Percentiles rank a stretch among this genome's conserved stretches.
Evolutionary conservation across 371 early-diverging fungal species (phyloP).

Genomic region (Mortierella sp.): DNA sequence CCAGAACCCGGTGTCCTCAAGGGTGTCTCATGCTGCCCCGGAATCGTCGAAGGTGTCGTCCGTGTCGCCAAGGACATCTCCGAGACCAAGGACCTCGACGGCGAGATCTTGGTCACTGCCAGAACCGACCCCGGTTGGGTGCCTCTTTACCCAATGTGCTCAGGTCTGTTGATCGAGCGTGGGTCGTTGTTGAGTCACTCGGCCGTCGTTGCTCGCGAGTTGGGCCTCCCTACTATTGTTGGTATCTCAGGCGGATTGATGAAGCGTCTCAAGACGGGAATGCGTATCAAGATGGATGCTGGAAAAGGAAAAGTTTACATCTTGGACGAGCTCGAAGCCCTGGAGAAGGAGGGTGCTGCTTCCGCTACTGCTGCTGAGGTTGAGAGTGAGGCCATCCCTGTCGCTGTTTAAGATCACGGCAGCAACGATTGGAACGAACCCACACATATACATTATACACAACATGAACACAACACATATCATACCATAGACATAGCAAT

Average conservation of each 20-base stretch:
- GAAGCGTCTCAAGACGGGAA: slow-evolving; percentile 53
- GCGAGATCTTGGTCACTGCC: slow-evolving; percentile 57
- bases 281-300: slow-evolving; percentile 56
- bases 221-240: slow-evolving; percentile 58
- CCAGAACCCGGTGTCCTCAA: slow-evolving; percentile 57
- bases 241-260: slow-evolving; percentile 58
- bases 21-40: slow-evolving; percentile 58
- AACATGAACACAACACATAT: no score
- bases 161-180: slow-evolving; percentile 57
- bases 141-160: slow-evolving; percentile 57
- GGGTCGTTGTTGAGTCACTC: slow-evolving; percentile 58
- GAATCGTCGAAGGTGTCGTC: slow-evolving; percentile 51
- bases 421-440: not conserved
- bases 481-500: no score
- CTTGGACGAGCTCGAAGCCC: slow-evolving; percentile 53
- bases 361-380: not conserved
- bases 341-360: slow-evolving; percentile 39
- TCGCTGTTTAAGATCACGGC: slow-evolving; percentile 9
- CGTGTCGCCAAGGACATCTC: slow-evolving; percentile 56
- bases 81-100: slow-evolving; percentile 45
- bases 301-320: slow-evolving; percentile 57
- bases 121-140: slow-evolving; percentile 61
- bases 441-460: not conserved
- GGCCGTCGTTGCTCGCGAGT: slow-evolving; percentile 57
- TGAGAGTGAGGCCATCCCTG: slow-evolving; percentile 2